phyloP scores from a whole-genome alignment of 805 yeast species.

The Groenewaldozyma tartarivorans region DNA sequence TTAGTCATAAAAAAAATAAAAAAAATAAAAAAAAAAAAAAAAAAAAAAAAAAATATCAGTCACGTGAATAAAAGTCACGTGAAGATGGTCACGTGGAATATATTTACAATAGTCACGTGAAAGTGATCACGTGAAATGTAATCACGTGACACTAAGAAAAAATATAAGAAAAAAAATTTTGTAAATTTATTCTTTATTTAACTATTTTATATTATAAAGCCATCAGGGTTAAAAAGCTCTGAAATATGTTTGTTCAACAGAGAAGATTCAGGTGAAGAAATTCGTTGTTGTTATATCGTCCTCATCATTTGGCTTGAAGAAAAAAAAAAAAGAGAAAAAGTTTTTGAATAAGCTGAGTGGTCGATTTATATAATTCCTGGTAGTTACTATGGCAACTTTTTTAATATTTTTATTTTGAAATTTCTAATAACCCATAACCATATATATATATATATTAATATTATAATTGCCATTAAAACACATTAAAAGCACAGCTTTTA shows the following conservation, averaged over 20 bases:
- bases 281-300: conserved; percentile 25
- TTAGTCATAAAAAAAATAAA: too few relatives aligned
- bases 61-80: too few relatives aligned
- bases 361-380: background rate
- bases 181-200: background rate
- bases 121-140: too few relatives aligned
- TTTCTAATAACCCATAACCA: background rate
- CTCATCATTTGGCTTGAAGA: conserved; percentile 22
- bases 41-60: too few relatives aligned
- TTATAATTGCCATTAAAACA: background rate
- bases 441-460: background rate
- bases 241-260: conserved; percentile 25
- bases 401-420: background rate
- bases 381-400: background rate
- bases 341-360: background rate
- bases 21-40: too few relatives aligned
- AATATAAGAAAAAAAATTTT: background rate
- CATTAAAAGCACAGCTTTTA: background rate
- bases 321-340: conserved; percentile 2
- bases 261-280: conserved; percentile 32
- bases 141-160: background rate
- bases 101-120: too few relatives aligned
- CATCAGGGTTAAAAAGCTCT: conserved; percentile 39
- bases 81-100: too few relatives aligned
- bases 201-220: conserved; percentile 4